Conservation (phyloP, 1,284 basidiomycete genomes). For the Vanrija sp. region DNA sequence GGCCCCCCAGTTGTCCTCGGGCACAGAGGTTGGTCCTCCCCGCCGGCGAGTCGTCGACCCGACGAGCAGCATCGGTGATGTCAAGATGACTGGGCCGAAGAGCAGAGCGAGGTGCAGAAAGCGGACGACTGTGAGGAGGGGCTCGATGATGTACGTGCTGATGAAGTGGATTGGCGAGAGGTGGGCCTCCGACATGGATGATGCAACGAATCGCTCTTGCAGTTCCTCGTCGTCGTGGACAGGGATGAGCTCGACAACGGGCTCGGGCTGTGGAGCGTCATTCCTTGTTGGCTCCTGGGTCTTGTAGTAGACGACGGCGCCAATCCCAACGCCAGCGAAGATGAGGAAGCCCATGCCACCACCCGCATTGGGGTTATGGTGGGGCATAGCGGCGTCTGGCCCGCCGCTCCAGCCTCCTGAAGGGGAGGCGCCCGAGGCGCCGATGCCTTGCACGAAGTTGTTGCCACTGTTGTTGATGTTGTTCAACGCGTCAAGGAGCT, state of each 20-base stretch:
- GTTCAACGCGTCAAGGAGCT: slow-evolving; percentile 1
- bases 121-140: slow-evolving; percentile 73
- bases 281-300: slow-evolving; percentile 24
- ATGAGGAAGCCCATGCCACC: slow-evolving; percentile 24
- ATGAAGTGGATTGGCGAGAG: slow-evolving; percentile 21
- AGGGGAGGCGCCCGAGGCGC: too few species aligned
- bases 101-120: slow-evolving; percentile 79
- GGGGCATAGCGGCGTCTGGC: background rate
- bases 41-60: slow-evolving; percentile 54
- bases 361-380: slow-evolving; percentile 4
- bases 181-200: slow-evolving; percentile 13
- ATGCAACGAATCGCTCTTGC: slow-evolving; percentile 14
- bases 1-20: slow-evolving; percentile 75
- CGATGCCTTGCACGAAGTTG: background rate
- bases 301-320: slow-evolving; percentile 20
- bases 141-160: slow-evolving; percentile 66
- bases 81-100: slow-evolving; percentile 82
- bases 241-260: slow-evolving; percentile 16
- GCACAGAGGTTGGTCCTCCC: slow-evolving; percentile 46
- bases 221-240: slow-evolving; percentile 7
- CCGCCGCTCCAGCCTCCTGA: too few species aligned
- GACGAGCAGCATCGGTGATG: slow-evolving; percentile 78
- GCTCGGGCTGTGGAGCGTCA: slow-evolving; percentile 5
- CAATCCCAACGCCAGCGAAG: slow-evolving; percentile 27
- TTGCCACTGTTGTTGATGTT: background rate